Evolutionary conservation across 176 grass and related monocot genomes (phyloP).

Genomic region (Aegilops longissima): DNA sequence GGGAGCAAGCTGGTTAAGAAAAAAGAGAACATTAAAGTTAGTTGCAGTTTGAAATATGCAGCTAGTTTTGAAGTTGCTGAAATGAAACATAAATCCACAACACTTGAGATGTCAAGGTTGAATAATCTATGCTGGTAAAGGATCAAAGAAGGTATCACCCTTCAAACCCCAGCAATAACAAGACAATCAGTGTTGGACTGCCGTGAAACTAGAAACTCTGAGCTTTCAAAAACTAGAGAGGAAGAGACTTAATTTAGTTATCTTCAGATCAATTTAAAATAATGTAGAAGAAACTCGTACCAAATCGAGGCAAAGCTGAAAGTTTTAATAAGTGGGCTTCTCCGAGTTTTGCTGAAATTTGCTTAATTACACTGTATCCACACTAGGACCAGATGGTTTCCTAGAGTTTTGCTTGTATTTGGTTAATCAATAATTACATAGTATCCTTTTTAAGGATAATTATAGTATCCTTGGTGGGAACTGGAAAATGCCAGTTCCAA

Average conservation of each 20-base stretch:
- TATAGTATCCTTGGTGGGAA: neutral
- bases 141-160: neutral
- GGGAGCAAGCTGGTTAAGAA: conserved; percentile 69
- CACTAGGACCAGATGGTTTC: too few species aligned
- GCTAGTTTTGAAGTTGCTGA: neutral
- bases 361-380: neutral
- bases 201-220: neutral
- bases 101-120: neutral
- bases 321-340: neutral
- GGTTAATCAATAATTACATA: neutral
- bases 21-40: conserved; percentile 29
- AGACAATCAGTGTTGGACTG: conserved; percentile 7
- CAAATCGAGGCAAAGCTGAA: neutral
- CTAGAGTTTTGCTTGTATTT: neutral
- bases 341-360: neutral
- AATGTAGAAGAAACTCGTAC: neutral
- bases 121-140: neutral
- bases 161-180: conserved; percentile 5
- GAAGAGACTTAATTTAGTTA: neutral
- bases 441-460: too few species aligned
- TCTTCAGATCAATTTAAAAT: neutral
- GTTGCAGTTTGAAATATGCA: neutral
- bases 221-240: neutral
- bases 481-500: neutral
- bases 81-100: conserved; percentile 23